phyloP scores from a whole-genome alignment of 495 filamentous ascomycete genomes.

The Aspergillus cavernicola region DNA sequence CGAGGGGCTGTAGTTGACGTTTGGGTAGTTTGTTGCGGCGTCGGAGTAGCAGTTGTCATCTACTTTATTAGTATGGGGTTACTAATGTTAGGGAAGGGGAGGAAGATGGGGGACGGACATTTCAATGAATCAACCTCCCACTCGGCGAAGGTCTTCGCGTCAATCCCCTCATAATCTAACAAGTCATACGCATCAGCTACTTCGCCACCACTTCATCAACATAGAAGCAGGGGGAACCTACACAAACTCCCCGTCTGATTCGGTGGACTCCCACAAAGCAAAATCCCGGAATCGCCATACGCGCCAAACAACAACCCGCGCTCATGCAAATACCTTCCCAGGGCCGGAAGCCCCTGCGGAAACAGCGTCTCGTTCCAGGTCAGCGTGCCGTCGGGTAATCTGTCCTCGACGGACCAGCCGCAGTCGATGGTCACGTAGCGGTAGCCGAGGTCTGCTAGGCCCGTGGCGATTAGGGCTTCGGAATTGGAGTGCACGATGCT shows the following conservation, averaged over 20 bases:
- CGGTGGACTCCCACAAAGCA: constrained; percentile 25
- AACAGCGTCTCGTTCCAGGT: constrained; percentile 54
- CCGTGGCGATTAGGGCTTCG: constrained; percentile 51
- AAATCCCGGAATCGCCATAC: constrained; percentile 50
- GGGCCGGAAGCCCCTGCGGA: constrained; percentile 44
- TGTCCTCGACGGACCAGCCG: constrained; percentile 47
- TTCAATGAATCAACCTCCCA: constrained; percentile 48
- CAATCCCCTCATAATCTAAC: constrained; percentile 40
- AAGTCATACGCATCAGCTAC: constrained; percentile 7
- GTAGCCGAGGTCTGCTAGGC: constrained; percentile 49
- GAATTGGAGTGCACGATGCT: constrained; percentile 48
- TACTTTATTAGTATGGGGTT: neutral
- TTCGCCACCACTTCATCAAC: neutral
- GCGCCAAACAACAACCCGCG: constrained; percentile 52
- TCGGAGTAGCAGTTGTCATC: constrained; percentile 53
- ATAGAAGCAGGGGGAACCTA: constrained; percentile 4
- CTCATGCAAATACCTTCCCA: constrained; percentile 48
- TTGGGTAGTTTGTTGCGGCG: constrained; percentile 30
- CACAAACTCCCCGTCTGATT: constrained; percentile 29
- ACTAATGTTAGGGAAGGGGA: neutral
- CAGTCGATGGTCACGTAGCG: constrained; percentile 55
- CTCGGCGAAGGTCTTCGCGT: constrained; percentile 38
- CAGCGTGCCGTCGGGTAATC: constrained; percentile 42
- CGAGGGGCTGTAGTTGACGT: constrained; percentile 37
- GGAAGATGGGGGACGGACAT: constrained; percentile 21